These are phyloP conservation scores for Trypanosomatidae sp. DNA, from an alignment of 208 protist species.

Conservation along the genomic window DNA sequence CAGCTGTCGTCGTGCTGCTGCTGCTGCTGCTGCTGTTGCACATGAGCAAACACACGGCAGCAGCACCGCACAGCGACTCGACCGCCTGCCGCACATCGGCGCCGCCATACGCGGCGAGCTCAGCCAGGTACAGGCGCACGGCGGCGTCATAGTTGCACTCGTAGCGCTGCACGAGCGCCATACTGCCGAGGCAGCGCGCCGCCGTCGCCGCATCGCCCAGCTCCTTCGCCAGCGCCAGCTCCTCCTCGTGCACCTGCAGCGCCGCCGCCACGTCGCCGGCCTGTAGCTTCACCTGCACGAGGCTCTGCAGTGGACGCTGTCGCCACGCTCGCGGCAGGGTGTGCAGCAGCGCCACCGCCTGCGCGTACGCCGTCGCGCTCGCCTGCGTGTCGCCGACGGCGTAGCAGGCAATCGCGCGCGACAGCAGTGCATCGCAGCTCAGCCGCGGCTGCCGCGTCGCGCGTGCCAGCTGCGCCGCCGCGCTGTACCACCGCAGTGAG, in stretches of 20 bases:
- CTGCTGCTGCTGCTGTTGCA: no score
- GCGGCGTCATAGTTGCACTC: slow-evolving; percentile 19
- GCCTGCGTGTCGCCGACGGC: slow-evolving; percentile 15
- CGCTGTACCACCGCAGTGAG: slow-evolving; percentile 24
- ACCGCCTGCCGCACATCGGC: slow-evolving; percentile 27
- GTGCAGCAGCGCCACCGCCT: slow-evolving; percentile 10
- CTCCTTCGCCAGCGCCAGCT: slow-evolving; percentile 24
- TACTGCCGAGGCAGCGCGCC: slow-evolving; percentile 23
- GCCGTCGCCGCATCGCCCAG: slow-evolving; percentile 12
- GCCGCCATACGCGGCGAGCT: slow-evolving; percentile 11
- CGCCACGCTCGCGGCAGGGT: slow-evolving; percentile 13
- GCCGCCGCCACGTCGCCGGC: slow-evolving; percentile 29
- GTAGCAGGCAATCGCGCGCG: slow-evolving; percentile 25
- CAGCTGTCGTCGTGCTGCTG: no score
- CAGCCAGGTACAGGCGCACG: slow-evolving; percentile 22
- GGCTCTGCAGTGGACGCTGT: slow-evolving; percentile 31
- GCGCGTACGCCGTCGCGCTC: slow-evolving; percentile 8
- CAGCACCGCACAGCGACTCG: slow-evolving; percentile 28
- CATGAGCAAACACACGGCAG: slow-evolving; percentile 13
- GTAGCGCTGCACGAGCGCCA: slow-evolving; percentile 25
- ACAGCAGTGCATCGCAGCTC: slow-evolving; percentile 30
- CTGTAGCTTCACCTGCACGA: slow-evolving; percentile 33
- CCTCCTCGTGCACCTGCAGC: slow-evolving; percentile 16
- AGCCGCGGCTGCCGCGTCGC: slow-evolving; percentile 19
- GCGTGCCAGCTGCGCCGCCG: slow-evolving; percentile 11